Percentiles rank a stretch among this genome's conserved stretches.
phyloP scores from a whole-genome alignment of 163 green algal species.

The Chlamydomonas reinhardtii region DNA sequence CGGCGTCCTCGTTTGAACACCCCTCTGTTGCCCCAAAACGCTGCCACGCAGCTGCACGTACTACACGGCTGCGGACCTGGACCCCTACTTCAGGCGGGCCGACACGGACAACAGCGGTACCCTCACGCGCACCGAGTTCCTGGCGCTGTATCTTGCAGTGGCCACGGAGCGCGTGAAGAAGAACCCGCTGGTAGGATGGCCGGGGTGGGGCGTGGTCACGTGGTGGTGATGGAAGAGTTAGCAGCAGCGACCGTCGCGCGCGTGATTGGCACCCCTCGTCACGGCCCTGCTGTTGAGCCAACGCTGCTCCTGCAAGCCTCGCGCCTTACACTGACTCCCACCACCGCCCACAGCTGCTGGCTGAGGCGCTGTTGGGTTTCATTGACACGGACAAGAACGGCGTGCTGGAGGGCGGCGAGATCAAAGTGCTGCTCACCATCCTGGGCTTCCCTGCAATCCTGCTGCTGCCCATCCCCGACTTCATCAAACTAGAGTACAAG shows the following conservation, averaged over 20 bases:
- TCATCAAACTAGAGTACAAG: conserved; percentile 48
- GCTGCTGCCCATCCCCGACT: conserved; percentile 54
- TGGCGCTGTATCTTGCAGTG: conserved; percentile 49
- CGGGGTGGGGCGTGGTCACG: background rate
- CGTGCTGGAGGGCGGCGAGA: conserved; percentile 50
- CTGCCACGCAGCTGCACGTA: too few species aligned
- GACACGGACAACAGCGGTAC: conserved; percentile 33
- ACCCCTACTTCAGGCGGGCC: conserved; percentile 23
- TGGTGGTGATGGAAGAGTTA: too few species aligned
- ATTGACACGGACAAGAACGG: conserved; percentile 20
- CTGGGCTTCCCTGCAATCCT: conserved; percentile 52
- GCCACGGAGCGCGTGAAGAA: conserved; percentile 38
- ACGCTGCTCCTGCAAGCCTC: too few species aligned
- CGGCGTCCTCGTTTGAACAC: too few species aligned
- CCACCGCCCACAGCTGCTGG: conserved; percentile 39
- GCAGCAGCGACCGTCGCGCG: too few species aligned
- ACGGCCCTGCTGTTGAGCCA: too few species aligned
- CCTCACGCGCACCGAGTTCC: conserved; percentile 46
- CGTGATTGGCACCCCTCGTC: too few species aligned
- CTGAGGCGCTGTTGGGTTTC: conserved; percentile 58
- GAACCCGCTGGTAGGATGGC: conserved; percentile 40
- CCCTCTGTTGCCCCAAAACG: too few species aligned
- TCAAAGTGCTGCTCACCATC: conserved; percentile 51
- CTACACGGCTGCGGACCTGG: conserved; percentile 4
- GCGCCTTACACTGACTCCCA: too few species aligned